Percentiles rank a stretch among this genome's conserved stretches.
Evolutionary conservation across 331 rosid species (phyloP).

Genomic region (Saraca asoca): DNA sequence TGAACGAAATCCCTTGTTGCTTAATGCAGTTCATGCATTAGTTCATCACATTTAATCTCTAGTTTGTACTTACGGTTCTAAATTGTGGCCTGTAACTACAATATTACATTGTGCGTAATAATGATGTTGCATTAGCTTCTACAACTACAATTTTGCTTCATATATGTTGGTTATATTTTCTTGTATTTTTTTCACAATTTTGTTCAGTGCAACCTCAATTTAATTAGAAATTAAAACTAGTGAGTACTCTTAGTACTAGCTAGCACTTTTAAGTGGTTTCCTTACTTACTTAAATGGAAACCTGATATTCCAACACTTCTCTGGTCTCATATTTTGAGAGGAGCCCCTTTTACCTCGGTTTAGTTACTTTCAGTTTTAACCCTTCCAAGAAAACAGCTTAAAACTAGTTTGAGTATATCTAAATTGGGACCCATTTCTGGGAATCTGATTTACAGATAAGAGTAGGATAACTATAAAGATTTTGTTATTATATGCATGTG

Average conservation of each 20-base stretch:
- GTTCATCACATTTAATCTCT: constrained; percentile 24
- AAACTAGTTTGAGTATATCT: constrained; percentile 22
- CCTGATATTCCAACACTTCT: constrained; percentile 39
- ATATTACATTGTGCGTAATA: too few species aligned
- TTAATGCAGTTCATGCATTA: constrained; percentile 34
- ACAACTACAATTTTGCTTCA: too few species aligned
- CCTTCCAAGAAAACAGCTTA: constrained; percentile 20
- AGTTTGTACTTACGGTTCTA: neutral
- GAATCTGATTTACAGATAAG: constrained; percentile 1
- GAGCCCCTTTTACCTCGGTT: constrained; percentile 7
- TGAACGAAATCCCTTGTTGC: too few species aligned
- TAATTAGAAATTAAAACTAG: too few species aligned
- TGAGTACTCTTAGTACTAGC: neutral
- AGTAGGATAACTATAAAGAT: constrained; percentile 12
- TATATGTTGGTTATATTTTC: too few species aligned
- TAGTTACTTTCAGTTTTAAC: constrained; percentile 37
- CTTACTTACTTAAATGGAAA: constrained; percentile 30
- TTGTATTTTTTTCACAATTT: too few species aligned
- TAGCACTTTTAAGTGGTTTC: constrained; percentile 26
- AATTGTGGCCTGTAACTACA: too few species aligned
- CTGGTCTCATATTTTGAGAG: constrained; percentile 37
- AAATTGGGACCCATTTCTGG: constrained; percentile 41
- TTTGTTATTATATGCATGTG: constrained; percentile 21
- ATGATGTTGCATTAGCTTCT: too few species aligned
- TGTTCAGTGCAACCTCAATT: too few species aligned